Conservation (phyloP, 2,329 filamentous ascomycete species). For the Ustilaginoidea virens region DNA sequence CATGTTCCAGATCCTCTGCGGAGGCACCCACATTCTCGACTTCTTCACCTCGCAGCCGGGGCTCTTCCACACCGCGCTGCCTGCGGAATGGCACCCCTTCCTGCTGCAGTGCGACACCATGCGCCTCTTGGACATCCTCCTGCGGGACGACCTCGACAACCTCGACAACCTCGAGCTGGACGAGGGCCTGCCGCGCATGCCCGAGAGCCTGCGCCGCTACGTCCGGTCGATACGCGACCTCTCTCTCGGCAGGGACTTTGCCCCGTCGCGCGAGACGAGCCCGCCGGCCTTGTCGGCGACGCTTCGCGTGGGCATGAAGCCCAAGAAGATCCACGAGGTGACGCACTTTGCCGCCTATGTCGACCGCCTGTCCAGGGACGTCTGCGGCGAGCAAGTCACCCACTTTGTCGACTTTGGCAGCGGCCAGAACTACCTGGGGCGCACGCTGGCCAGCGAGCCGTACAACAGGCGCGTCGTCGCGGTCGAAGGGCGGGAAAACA, state of each 20-base stretch:
- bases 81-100: constrained; percentile 68
- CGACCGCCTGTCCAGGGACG: constrained; percentile 38
- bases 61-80: constrained; percentile 64
- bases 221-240: constrained; percentile 55
- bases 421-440: constrained; percentile 88
- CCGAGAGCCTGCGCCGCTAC: constrained; percentile 52
- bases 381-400: constrained; percentile 49
- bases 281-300: constrained; percentile 47
- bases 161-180: too few species aligned
- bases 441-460: constrained; percentile 69
- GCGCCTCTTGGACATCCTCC: constrained; percentile 63
- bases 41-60: constrained; percentile 81
- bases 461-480: constrained; percentile 82
- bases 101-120: constrained; percentile 57
- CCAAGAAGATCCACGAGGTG: constrained; percentile 92
- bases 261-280: constrained; percentile 16
- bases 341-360: constrained; percentile 80
- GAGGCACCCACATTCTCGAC: constrained; percentile 92
- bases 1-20: constrained; percentile 77
- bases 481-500: constrained; percentile 74
- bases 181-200: constrained; percentile 20
- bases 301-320: constrained; percentile 81
- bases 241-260: constrained; percentile 48
- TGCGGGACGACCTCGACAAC: constrained; percentile 55
- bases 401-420: constrained; percentile 94